These are phyloP conservation scores for Prunus padus DNA, from an alignment of 306 rosid species.

Conservation along the genomic window DNA sequence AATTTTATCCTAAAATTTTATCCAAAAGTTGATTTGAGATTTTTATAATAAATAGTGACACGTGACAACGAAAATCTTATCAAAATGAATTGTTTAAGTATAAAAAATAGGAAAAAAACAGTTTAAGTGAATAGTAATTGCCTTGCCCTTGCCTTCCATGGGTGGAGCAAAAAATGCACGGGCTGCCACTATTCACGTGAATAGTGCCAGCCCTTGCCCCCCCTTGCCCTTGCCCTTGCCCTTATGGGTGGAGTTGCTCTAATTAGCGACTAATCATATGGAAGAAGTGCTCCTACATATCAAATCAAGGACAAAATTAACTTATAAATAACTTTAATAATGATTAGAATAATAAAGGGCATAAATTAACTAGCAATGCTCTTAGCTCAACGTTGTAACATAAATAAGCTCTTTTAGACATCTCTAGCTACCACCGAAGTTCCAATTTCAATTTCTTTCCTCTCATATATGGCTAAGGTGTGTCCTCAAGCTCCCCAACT, in stretches of 20 bases:
- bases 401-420: neutral
- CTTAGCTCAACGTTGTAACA: neutral
- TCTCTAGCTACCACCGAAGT: neutral
- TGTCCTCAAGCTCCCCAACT: constrained; percentile 21
- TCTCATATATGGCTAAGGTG: constrained; percentile 34
- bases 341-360: neutral
- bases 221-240: too few species aligned
- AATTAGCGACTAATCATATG: neutral
- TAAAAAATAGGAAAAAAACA: too few species aligned
- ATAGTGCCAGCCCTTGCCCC: too few species aligned
- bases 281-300: neutral
- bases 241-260: too few species aligned
- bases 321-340: neutral
- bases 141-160: too few species aligned
- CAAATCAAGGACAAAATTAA: neutral
- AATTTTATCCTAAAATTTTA: too few species aligned
- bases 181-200: too few species aligned
- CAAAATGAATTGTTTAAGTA: too few species aligned
- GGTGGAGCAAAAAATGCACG: too few species aligned
- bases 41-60: too few species aligned
- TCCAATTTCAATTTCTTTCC: neutral
- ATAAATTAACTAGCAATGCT: neutral
- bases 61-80: neutral
- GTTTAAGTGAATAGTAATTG: too few species aligned
- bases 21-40: too few species aligned